These are phyloP conservation scores for Trypanosoma mega DNA, from an alignment of 208 protist genomes.

Conservation along the genomic window DNA sequence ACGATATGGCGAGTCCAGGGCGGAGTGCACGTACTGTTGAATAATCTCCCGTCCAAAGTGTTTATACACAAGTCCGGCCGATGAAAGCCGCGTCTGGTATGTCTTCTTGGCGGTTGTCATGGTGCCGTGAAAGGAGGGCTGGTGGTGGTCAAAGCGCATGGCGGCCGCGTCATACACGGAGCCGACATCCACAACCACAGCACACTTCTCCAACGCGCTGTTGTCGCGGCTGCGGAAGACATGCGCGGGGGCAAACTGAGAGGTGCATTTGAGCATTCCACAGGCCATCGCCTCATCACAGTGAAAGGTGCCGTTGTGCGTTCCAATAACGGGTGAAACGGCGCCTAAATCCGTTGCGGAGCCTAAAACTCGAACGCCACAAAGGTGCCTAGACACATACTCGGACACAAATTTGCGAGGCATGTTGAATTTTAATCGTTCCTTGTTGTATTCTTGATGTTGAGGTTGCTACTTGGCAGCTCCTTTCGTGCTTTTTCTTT, in stretches of 20 bases:
- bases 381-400: conserved; percentile 63
- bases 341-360: conserved; percentile 26
- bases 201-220: conserved; percentile 56
- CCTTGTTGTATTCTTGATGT: too few relatives aligned
- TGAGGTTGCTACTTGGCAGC: too few relatives aligned
- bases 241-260: conserved; percentile 46
- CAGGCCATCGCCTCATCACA: conserved; percentile 95
- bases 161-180: conserved; percentile 87
- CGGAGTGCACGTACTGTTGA: conserved; percentile 41
- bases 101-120: conserved; percentile 68
- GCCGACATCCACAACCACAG: conserved; percentile 96
- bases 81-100: conserved; percentile 88
- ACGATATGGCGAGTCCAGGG: conserved; percentile 39
- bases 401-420: conserved; percentile 48
- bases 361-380: conserved; percentile 43
- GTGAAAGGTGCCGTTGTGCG: conserved; percentile 94
- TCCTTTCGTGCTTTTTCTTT: conserved; percentile 12
- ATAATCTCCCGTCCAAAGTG: conserved; percentile 95
- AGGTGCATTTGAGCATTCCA: conserved; percentile 80
- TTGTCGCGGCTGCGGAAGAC: conserved; percentile 89
- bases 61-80: conserved; percentile 93
- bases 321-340: conserved; percentile 74
- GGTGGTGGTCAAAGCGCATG: conserved; percentile 95
- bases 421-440: conserved; percentile 4
- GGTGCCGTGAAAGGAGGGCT: conserved; percentile 90